These are phyloP conservation scores for Raphanus hybrid DNA, from an alignment of 441 rosid genomes.

Conservation along the genomic window DNA sequence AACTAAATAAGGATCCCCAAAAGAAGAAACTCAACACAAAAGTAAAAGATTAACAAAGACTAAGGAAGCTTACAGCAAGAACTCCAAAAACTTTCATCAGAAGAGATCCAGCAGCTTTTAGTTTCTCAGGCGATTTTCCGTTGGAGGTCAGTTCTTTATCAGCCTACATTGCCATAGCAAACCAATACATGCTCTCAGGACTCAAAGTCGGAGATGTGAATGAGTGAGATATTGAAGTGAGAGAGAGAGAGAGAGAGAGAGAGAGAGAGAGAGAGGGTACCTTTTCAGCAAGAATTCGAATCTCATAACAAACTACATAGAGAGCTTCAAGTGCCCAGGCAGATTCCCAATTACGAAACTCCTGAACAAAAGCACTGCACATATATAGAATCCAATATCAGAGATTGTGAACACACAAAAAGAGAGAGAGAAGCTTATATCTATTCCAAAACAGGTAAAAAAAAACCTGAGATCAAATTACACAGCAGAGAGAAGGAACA, in stretches of 20 bases:
- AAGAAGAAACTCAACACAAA: conserved; percentile 24
- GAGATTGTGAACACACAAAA: neutral
- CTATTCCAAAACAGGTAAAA: too few relatives aligned
- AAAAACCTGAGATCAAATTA: too few relatives aligned
- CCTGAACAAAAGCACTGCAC: conserved; percentile 87
- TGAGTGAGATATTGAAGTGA: neutral
- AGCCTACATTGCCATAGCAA: conserved; percentile 56
- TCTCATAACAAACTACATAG: conserved; percentile 74
- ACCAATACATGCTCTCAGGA: neutral
- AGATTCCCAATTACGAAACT: conserved; percentile 97
- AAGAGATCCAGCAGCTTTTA: conserved; percentile 94
- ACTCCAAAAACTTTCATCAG: conserved; percentile 95
- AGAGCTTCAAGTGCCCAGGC: conserved; percentile 94
- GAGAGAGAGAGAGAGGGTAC: neutral
- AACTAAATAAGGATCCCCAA: conserved; percentile 1
- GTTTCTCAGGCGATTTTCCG: conserved; percentile 90
- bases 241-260: neutral
- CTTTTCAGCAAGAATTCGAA: conserved; percentile 34
- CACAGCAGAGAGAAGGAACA: conserved; percentile 10
- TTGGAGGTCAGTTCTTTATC: conserved; percentile 75
- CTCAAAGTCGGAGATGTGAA: too few relatives aligned
- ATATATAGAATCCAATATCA: conserved; percentile 20
- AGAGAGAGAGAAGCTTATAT: neutral
- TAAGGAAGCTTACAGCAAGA: conserved; percentile 76
- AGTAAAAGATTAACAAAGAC: neutral